Evolutionary conservation across 768 basidiomycete species (phyloP), one percentile per base, ranked within the genome.

Genomic region (Mycena indigotica): DNA sequence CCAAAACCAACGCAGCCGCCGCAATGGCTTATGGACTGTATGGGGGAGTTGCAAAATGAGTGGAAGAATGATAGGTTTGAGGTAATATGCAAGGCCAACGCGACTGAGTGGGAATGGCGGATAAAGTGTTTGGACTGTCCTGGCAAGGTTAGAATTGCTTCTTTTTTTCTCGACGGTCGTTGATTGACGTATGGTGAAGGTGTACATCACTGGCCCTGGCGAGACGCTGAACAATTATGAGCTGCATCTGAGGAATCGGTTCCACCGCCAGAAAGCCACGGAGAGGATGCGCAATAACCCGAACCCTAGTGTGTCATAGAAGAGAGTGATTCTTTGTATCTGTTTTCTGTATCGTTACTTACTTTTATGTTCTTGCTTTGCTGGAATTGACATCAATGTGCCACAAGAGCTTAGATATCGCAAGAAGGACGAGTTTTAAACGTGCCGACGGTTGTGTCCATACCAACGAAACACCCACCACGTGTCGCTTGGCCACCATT

Each of bases 51-150:
- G 80, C 85, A 88, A 65, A 71, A 75, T 8, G 83, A 80, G 72
- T 95, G 92, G 67, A 86, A 88, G 2, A 82, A 91, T 60, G 95
- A 98, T 71, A 83, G 71, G 57, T 95, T 98, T 64, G 89, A 92
- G 63, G 83, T 90, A n/a, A 84, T 91, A 28, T 73, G 84, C 28
- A 88, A 84, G 66, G 74, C 81, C 5, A 77, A 77, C 28, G 76
- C 81, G 41, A 78, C 75, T 13, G 79, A 77, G n/a, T 71, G 84
- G 4, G 94, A 96, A 71, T 98, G 95, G 95, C 83, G 93, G 17
- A 82, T 96, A 68, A 94, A 89, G 71, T 97, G 94, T 70, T 68
- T 86, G 62, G 94, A 97, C 70, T 95, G 94, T 72, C 94, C 94
- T 64, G 93, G 93, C 67, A 96, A 95, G 83, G 93, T 93, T 58